Evolutionary conservation across 2,329 filamentous ascomycete genomes (phyloP).

Genomic region (Diaporthe citri): DNA sequence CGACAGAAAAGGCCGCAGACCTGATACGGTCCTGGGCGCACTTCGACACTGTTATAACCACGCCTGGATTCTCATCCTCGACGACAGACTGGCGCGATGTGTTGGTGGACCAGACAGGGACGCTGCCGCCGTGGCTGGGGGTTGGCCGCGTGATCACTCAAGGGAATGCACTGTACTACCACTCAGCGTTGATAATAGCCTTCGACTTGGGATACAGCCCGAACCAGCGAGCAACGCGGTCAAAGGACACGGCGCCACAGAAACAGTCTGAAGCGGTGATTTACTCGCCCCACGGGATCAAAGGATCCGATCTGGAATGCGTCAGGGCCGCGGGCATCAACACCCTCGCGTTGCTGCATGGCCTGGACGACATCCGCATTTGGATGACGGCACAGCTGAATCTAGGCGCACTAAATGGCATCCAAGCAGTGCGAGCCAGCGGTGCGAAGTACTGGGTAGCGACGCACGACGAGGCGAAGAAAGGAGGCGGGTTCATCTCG

Average conservation of each 20-base stretch:
- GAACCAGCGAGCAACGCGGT: constrained; percentile 38
- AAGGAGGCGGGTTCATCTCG: constrained; percentile 68
- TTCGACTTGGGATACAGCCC: constrained; percentile 53
- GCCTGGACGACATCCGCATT: constrained; percentile 71
- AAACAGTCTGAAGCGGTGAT: constrained; percentile 65
- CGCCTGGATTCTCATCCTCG: constrained; percentile 57
- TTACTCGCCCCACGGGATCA: constrained; percentile 75
- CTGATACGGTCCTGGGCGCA: constrained; percentile 70
- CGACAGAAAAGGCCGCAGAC: constrained; percentile 68
- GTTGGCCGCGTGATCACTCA: constrained; percentile 68
- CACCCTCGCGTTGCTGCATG: constrained; percentile 72
- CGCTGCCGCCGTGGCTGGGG: constrained; percentile 71
- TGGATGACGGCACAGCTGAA: constrained; percentile 68
- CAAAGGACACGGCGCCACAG: constrained; percentile 41
- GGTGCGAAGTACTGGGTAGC: constrained; percentile 73
- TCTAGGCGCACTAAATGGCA: constrained; percentile 72
- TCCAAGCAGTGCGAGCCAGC: constrained; percentile 65
- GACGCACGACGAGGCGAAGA: constrained; percentile 75
- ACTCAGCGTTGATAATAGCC: constrained; percentile 70
- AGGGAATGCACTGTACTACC: constrained; percentile 70
- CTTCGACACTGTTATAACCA: constrained; percentile 67
- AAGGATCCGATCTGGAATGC: constrained; percentile 57
- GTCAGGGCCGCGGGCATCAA: constrained; percentile 59
- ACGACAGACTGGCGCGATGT: constrained; percentile 44
- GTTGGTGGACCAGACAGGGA: constrained; percentile 43